These are phyloP conservation scores for Triglochin maritima DNA, from an alignment of 106 monocot species.

Conservation along the genomic window DNA sequence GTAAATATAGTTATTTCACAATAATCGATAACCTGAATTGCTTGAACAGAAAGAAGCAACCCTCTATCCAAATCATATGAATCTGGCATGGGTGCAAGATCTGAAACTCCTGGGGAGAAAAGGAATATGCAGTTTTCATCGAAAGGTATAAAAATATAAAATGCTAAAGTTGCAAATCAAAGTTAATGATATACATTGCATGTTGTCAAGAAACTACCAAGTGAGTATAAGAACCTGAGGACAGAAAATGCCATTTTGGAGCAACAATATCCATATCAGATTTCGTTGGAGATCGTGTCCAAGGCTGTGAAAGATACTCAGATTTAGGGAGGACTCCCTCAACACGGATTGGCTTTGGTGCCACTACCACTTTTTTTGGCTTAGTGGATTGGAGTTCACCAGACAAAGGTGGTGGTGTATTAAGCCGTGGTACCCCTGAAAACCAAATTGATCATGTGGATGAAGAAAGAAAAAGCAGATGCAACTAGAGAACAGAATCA, in stretches of 20 bases:
- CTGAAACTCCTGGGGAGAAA: constrained; percentile 47
- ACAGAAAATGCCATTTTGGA: constrained; percentile 66
- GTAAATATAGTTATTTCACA: background rate
- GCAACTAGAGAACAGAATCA: background rate
- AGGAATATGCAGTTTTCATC: constrained; percentile 53
- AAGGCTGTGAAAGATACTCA: constrained; percentile 71
- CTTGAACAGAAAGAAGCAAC: constrained; percentile 90
- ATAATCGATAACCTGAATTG: constrained; percentile 54
- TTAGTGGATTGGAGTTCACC: constrained; percentile 34
- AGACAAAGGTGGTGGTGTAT: constrained; percentile 81
- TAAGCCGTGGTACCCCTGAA: constrained; percentile 83
- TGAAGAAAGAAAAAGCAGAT: background rate
- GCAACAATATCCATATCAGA: constrained; percentile 55
- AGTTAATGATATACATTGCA: background rate
- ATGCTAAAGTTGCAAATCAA: background rate
- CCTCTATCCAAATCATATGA: constrained; percentile 94
- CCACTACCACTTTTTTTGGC: constrained; percentile 40
- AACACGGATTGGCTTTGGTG: constrained; percentile 68
- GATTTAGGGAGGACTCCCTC: constrained; percentile 33
- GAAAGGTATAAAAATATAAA: background rate
- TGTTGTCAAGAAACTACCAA: background rate
- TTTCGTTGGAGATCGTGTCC: constrained; percentile 94
- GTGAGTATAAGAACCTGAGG: constrained; percentile 36
- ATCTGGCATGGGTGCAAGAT: constrained; percentile 79
- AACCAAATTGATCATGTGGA: background rate